Conservation (phyloP, 768 basidiomycete genomes). For the Pilatotrama ljubarskyi region DNA sequence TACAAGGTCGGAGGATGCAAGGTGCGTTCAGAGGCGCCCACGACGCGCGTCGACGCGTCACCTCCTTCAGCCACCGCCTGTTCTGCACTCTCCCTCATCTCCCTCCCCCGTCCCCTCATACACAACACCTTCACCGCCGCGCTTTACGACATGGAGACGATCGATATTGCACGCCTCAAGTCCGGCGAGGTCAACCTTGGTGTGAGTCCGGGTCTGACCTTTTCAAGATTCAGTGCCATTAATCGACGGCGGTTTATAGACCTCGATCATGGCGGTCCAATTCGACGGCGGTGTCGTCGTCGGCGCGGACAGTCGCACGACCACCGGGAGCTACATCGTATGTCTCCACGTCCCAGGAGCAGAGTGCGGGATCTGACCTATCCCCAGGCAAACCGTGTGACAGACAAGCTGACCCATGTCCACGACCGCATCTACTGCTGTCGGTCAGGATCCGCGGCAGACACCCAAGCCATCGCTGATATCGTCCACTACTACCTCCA, state of each 20-base stretch:
- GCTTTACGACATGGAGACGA: slow-evolving; percentile 53
- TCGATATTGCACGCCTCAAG: slow-evolving; percentile 85
- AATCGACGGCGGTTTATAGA: slow-evolving; percentile 46
- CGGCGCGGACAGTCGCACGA: slow-evolving; percentile 96
- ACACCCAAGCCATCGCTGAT: slow-evolving; percentile 97
- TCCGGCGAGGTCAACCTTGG: slow-evolving; percentile 96
- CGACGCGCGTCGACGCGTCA: slow-evolving; percentile 44
- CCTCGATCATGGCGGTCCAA: slow-evolving; percentile 99
- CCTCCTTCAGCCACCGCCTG: slow-evolving; percentile 27
- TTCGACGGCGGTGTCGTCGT: slow-evolving; percentile 94
- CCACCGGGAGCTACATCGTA: slow-evolving; percentile 95
- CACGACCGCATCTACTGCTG: slow-evolving; percentile 99
- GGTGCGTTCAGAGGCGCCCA: slow-evolving; percentile 17
- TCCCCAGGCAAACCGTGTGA: slow-evolving; percentile 90
- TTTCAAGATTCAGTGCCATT: neutral
- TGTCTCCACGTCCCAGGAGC: slow-evolving; percentile 26
- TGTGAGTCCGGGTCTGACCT: slow-evolving; percentile 51
- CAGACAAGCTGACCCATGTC: slow-evolving; percentile 95
- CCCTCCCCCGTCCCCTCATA: slow-evolving; percentile 29
- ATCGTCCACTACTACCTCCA: slow-evolving; percentile 82
- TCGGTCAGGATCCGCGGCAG: slow-evolving; percentile 96
- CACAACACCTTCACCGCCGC: slow-evolving; percentile 27
- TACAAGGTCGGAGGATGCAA: neutral
- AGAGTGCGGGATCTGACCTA: neutral
- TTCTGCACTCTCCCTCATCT: slow-evolving; percentile 24